Evolutionary conservation across 164 flowering plant species (phyloP), one percentile per base, ranked within the genome.

Genomic region (Aristolochia fimbriata): DNA sequence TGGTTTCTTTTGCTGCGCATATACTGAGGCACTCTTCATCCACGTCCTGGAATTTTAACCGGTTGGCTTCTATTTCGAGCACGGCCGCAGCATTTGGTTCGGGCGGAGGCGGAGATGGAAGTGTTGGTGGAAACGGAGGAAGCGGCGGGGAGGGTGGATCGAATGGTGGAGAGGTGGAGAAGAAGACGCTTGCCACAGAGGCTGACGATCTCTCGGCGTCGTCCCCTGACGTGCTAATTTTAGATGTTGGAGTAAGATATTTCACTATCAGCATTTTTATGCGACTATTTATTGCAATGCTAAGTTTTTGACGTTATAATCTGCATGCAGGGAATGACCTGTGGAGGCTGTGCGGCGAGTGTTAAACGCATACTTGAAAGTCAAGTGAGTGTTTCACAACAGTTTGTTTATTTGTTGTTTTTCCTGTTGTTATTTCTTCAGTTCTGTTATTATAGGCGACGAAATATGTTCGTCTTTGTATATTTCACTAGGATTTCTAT

Each of bases 261-360:
- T 64, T 51, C 2, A 15, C 14, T 30, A 25, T n/a, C 37, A 21
- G 47, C 3, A 37, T 51, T 51, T 20, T 8, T 46, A 31, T 46
- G 22, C 19, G n/a, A n/a, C n/a, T n/a, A n/a, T 57, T 5, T 27
- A 30, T 57, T 15, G 30, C 33, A 47, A 21, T 15, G n/a, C 16
- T 24, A 24, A 25, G 41, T 24, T 15, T n/a, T 23, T n/a, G 1
- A 9, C 17, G 19, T 15, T 54, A 55, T 57, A 22, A 57, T n/a
- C 9, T 15, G 15, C 30, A 19, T 68, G 64, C 51, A 91, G 97
- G 96, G 96, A 59, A 91, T 91, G 97, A 75, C 81, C 9, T 91
- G 97, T 51, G 97, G 94, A 22, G 95, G 95, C 57, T 90, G 97
- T 70, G 85, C 91, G 7, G 88, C 91, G 0, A 90, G 90, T 59